Evolutionary conservation across 257 asterid genomes (phyloP).

Genomic region (Leptodermis oblonga): DNA sequence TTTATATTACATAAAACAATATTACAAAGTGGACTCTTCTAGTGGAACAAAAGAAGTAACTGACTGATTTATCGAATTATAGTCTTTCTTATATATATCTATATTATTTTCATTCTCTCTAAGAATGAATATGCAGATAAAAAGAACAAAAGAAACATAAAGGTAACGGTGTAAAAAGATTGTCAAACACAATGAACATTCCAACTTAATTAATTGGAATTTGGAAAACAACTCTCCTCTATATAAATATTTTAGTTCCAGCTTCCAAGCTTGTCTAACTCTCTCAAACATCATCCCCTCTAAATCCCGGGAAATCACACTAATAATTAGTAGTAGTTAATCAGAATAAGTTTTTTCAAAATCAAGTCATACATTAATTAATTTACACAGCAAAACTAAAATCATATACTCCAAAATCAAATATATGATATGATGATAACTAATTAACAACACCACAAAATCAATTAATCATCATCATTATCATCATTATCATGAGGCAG

Average conservation of each 20-base stretch:
- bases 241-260: too few species aligned
- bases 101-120: too few species aligned
- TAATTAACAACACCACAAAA: not conserved
- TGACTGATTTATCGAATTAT: too few species aligned
- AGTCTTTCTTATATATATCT: too few species aligned
- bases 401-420: not conserved
- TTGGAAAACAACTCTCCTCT: not conserved
- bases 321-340: not conserved
- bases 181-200: not conserved
- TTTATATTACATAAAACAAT: too few species aligned
- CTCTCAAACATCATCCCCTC: not conserved
- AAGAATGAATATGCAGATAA: too few species aligned
- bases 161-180: too few species aligned
- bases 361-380: not conserved
- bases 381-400: not conserved
- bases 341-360: not conserved
- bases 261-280: too few species aligned
- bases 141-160: not conserved
- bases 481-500: conserved; percentile 34
- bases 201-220: too few species aligned
- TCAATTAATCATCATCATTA: too few species aligned
- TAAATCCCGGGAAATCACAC: conserved; percentile 4
- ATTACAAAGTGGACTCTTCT: too few species aligned
- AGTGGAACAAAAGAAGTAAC: too few species aligned
- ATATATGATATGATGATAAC: not conserved